Percentiles rank a stretch among this genome's conserved stretches.
phyloP scores from a whole-genome alignment of 139 green algal genomes.

The Chlorella sp. region DNA sequence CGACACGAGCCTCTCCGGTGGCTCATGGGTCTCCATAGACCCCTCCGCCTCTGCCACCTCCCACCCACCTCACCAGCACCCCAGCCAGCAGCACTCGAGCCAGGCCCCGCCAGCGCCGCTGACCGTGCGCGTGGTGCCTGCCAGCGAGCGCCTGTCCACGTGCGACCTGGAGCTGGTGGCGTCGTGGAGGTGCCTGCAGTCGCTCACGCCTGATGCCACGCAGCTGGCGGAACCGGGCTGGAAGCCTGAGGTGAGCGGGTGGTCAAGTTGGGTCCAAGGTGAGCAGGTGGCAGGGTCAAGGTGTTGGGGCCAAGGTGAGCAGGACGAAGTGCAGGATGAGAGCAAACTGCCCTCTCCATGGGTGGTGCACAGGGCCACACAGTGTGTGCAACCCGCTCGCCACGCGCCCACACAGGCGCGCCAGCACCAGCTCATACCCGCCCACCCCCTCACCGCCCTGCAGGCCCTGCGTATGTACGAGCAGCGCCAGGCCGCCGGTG shows the following conservation, averaged over 20 bases:
- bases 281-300: background rate
- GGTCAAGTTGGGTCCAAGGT: background rate
- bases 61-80: background rate
- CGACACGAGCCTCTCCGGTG: conserved; percentile 50
- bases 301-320: background rate
- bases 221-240: conserved; percentile 58
- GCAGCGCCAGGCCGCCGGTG: too few relatives aligned
- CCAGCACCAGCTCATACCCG: background rate
- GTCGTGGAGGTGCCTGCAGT: conserved; percentile 37
- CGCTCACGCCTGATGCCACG: conserved; percentile 63
- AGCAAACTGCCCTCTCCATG: too few relatives aligned
- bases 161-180: conserved; percentile 45
- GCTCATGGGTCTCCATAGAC: conserved; percentile 49
- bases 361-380: background rate
- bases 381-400: background rate
- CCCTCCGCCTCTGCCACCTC: background rate
- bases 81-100: background rate
- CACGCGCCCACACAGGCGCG: background rate
- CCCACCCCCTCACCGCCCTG: too few relatives aligned
- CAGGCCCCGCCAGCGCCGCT: background rate
- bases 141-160: conserved; percentile 1
- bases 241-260: conserved; percentile 30
- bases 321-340: too few relatives aligned
- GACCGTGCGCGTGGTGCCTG: background rate
- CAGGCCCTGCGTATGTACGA: too few relatives aligned